Conservation (phyloP, 495 filamentous ascomycete genomes). For the Bryoglossum gracile region DNA sequence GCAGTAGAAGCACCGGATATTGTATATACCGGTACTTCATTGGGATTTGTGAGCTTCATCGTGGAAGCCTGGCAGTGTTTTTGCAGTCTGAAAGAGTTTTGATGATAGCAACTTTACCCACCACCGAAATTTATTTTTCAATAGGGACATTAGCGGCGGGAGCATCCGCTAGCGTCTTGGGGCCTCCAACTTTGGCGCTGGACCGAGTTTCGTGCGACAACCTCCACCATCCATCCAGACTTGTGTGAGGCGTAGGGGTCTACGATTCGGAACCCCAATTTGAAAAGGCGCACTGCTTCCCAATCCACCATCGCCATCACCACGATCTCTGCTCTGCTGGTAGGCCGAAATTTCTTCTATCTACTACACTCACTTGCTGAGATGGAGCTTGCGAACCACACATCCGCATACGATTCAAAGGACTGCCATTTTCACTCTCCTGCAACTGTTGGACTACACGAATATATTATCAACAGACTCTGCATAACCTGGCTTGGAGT, state of each 20-base stretch:
- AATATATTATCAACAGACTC: too few species aligned
- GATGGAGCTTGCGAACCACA: conserved; percentile 22
- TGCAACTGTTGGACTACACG: too few species aligned
- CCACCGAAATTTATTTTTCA: neutral
- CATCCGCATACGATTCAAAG: conserved; percentile 14
- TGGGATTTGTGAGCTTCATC: conserved; percentile 88
- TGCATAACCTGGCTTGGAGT: too few species aligned
- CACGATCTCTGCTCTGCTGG: neutral
- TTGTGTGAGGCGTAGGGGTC: too few species aligned
- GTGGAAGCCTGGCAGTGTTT: neutral
- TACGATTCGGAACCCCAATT: too few species aligned
- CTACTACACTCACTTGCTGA: conserved; percentile 2
- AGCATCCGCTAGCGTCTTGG: neutral
- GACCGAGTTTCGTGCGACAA: conserved; percentile 1
- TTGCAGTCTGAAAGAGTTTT: neutral
- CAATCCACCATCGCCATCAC: neutral
- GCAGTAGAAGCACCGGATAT: conserved; percentile 89
- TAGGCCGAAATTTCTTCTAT: neutral
- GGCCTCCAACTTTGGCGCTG: neutral
- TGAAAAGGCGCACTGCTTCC: neutral
- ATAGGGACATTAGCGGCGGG: conserved; percentile 1
- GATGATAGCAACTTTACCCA: neutral
- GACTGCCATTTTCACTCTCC: too few species aligned
- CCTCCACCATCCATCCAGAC: too few species aligned
- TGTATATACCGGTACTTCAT: conserved; percentile 90